Percentiles rank a stretch among this genome's conserved stretches.
Conservation (phyloP, 108 stramenopile genomes). For the Schizochytrium sp. region DNA sequence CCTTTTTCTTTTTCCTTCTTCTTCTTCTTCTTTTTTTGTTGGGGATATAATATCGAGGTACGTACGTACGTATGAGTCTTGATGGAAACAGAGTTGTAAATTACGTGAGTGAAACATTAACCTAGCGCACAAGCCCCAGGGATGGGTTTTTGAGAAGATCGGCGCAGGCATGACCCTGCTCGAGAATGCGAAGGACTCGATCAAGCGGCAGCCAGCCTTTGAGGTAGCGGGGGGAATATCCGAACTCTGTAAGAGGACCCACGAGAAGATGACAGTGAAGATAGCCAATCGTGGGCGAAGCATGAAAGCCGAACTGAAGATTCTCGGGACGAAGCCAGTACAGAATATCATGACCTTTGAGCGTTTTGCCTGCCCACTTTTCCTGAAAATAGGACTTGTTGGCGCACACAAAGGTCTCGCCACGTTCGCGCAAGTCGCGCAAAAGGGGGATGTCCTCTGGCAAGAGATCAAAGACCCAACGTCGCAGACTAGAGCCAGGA, state of each 20-base stretch:
- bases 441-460: background rate
- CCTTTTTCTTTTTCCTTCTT: too few relatives aligned
- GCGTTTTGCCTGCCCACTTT: background rate
- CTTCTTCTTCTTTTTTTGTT: too few relatives aligned
- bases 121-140: background rate
- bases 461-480: background rate
- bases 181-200: background rate
- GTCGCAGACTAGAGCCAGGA: background rate
- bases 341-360: background rate
- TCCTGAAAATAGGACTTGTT: background rate
- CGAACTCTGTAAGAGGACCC: background rate
- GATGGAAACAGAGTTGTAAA: background rate
- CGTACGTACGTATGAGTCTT: too few relatives aligned
- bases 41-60: too few relatives aligned
- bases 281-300: background rate
- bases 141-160: background rate
- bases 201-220: background rate
- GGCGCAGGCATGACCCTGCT: background rate
- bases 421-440: background rate
- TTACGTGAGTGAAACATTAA: background rate
- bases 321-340: slow-evolving; percentile 11
- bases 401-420: background rate
- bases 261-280: slow-evolving; percentile 1
- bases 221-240: background rate
- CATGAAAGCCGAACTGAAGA: background rate